These are phyloP conservation scores for Sporopachydermia lactativora DNA, from an alignment of 805 yeast species.

Conservation along the genomic window DNA sequence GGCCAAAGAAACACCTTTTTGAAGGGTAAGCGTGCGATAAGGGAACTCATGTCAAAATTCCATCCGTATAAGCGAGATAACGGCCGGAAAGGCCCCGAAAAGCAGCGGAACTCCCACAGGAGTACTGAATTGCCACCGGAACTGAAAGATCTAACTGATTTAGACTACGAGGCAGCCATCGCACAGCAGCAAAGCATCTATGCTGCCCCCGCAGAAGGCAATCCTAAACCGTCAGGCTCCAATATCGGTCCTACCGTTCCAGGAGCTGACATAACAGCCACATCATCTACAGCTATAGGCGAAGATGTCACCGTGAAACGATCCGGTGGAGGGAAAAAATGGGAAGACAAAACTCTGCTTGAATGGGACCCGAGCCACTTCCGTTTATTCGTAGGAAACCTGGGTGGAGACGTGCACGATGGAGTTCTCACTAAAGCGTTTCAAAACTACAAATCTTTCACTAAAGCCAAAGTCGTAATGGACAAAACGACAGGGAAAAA, in stretches of 20 bases:
- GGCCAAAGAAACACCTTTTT: too few species aligned
- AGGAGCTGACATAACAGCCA: background rate
- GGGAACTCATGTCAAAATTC: background rate
- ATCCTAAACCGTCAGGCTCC: background rate
- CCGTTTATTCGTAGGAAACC: constrained; percentile 60
- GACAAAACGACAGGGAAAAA: constrained; percentile 31
- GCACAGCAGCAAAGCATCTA: constrained; percentile 12
- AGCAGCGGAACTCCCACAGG: background rate
- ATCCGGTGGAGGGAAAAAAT: constrained; percentile 29
- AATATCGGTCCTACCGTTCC: background rate
- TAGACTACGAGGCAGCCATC: constrained; percentile 8
- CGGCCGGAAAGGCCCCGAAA: background rate
- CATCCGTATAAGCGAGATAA: constrained; percentile 1
- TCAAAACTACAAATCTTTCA: constrained; percentile 33
- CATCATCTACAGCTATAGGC: constrained; percentile 3
- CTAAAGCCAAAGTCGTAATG: constrained; percentile 45
- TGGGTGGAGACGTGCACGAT: constrained; percentile 55
- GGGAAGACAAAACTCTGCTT: constrained; percentile 32
- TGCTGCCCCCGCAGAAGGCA: constrained; percentile 1
- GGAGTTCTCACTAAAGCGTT: constrained; percentile 42
- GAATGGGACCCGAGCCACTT: constrained; percentile 66
- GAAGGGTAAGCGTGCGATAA: too few species aligned
- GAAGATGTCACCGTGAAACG: constrained; percentile 25
- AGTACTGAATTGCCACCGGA: background rate
- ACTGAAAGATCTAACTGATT: background rate